Conservation (phyloP, 2,329 filamentous ascomycete genomes). For the Xylariaceae sp. region DNA sequence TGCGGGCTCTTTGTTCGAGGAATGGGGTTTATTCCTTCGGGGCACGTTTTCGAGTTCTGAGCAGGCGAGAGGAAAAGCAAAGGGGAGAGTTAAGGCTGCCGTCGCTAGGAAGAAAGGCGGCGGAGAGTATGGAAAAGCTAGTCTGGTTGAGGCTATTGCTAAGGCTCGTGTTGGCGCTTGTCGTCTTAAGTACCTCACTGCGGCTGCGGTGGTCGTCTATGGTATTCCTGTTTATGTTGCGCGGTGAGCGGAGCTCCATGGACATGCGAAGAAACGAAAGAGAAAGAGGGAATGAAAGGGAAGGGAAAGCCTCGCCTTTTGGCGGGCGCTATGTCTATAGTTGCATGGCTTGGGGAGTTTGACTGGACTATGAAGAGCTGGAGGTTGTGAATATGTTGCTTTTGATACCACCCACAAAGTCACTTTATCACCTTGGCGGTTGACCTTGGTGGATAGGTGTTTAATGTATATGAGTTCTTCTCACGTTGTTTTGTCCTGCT, state of each 20-base stretch:
- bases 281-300: background rate
- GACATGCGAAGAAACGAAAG: background rate
- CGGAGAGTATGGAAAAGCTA: conserved; percentile 33
- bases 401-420: too few species aligned
- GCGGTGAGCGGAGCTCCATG: conserved; percentile 16
- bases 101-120: conserved; percentile 12
- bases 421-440: too few species aligned
- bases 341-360: too few species aligned
- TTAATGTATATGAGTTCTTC: too few species aligned
- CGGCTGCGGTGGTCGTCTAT: conserved; percentile 89
- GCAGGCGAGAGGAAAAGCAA: conserved; percentile 33
- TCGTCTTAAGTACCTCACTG: conserved; percentile 85
- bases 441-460: too few species aligned
- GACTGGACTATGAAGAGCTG: too few species aligned
- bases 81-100: conserved; percentile 22
- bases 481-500: too few species aligned
- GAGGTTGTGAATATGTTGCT: too few species aligned
- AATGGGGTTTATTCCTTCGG: conserved; percentile 71
- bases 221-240: conserved; percentile 85
- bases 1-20: conserved; percentile 71
- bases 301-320: too few species aligned
- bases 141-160: conserved; percentile 77
- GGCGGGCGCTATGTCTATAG: too few species aligned
- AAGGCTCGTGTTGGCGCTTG: conserved; percentile 71
- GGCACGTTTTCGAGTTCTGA: conserved; percentile 45